Conservation (phyloP, 2,329 filamentous ascomycete genomes). For the Fusarium subtropicale region DNA sequence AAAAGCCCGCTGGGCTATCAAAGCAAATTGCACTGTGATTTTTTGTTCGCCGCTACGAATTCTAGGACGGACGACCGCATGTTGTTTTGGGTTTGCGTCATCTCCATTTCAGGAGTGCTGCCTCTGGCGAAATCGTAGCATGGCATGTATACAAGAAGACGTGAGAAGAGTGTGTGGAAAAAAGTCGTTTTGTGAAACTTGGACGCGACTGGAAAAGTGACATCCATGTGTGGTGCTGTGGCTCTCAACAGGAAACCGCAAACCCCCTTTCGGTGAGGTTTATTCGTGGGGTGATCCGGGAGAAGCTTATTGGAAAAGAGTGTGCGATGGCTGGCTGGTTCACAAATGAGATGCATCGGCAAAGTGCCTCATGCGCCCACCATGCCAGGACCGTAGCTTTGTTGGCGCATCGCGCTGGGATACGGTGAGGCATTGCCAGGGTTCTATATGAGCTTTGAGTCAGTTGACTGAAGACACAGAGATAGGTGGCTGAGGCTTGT, state of each 20-base stretch:
- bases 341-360: neutral
- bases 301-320: conserved; percentile 8
- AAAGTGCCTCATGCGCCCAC: conserved; percentile 61
- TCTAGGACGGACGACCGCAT: conserved; percentile 26
- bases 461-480: conserved; percentile 51
- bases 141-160: conserved; percentile 48
- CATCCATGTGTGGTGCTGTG: conserved; percentile 13
- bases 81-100: conserved; percentile 19
- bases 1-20: conserved; percentile 31
- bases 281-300: conserved; percentile 13
- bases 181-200: conserved; percentile 27
- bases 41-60: conserved; percentile 37
- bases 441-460: conserved; percentile 58
- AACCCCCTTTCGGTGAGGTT: conserved; percentile 29
- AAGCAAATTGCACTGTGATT: conserved; percentile 32
- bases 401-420: conserved; percentile 59
- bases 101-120: conserved; percentile 25
- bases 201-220: conserved; percentile 18
- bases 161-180: conserved; percentile 37
- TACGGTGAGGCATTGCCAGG: conserved; percentile 58
- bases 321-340: neutral
- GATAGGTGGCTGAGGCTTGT: conserved; percentile 18
- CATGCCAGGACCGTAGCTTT: conserved; percentile 69
- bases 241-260: conserved; percentile 10
- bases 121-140: conserved; percentile 47